Percentiles rank a stretch among this genome's conserved stretches.
Conservation (phyloP, 2,329 filamentous ascomycete species). For the Gliomastix tumulicola region DNA sequence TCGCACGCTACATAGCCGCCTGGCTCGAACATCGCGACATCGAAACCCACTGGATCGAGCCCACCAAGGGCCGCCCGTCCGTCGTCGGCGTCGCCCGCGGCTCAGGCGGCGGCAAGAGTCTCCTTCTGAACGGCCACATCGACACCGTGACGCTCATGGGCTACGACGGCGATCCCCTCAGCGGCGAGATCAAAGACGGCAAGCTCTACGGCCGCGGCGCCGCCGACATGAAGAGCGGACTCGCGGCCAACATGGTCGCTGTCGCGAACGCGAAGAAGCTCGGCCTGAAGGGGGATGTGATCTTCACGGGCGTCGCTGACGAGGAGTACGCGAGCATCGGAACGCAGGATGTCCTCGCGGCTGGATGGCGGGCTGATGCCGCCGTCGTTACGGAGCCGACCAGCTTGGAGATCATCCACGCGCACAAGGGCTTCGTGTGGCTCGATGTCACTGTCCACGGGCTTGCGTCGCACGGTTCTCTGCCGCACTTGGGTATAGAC, state of each 20-base stretch:
- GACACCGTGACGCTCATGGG: slow-evolving; percentile 42
- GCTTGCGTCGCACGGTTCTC: slow-evolving; percentile 32
- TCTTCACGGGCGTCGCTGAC: slow-evolving; percentile 45
- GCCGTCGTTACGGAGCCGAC: slow-evolving; percentile 44
- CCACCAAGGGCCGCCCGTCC: slow-evolving; percentile 36
- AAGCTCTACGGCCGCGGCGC: slow-evolving; percentile 37
- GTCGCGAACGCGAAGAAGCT: slow-evolving; percentile 28
- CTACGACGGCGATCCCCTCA: slow-evolving; percentile 36
- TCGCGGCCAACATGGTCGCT: slow-evolving; percentile 37
- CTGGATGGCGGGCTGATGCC: slow-evolving; percentile 45
- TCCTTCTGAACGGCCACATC: slow-evolving; percentile 47
- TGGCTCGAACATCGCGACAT: slow-evolving; percentile 46
- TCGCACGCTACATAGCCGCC: slow-evolving; percentile 36
- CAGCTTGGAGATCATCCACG: slow-evolving; percentile 27
- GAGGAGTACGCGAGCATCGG: slow-evolving; percentile 44
- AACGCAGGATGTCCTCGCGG: slow-evolving; percentile 38
- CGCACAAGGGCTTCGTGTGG: slow-evolving; percentile 44
- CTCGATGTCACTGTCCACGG: slow-evolving; percentile 33
- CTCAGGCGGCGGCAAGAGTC: slow-evolving; percentile 33
- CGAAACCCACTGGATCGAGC: slow-evolving; percentile 41
- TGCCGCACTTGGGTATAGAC: slow-evolving; percentile 36
- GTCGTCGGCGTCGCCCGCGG: slow-evolving; percentile 40
- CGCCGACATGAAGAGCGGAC: slow-evolving; percentile 44
- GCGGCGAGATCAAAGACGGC: slow-evolving; percentile 29
- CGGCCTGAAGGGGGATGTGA: slow-evolving; percentile 36